Base-by-base conservation (phyloP, 2,329 filamentous ascomycete species). In the Ceratocystis cacaofunesta region DNA sequence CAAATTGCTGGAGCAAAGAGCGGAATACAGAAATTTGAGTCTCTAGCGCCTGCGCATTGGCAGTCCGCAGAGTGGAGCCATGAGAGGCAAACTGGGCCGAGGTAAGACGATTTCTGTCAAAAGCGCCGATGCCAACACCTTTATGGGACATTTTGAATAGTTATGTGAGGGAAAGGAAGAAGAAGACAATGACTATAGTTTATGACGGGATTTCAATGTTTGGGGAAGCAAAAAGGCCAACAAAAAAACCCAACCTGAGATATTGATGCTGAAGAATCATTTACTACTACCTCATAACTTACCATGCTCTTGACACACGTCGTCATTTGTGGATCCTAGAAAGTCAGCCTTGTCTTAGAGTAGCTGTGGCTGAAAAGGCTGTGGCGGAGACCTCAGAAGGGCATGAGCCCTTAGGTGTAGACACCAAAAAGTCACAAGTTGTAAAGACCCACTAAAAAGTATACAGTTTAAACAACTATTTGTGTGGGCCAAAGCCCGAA, bases 21-120 rank as follows among this genome's bases (percentile, higher is more conserved):
- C 95, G 91, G 81, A 99, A 99, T 72, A 97, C 92, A 69, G 91
- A 87, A 68, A 99, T 87, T 74, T 99, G 94, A 46, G 91, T 95
- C 72, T 90, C 87, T 70, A 99, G 85, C 19, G 92, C 92, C 70
- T 86, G 84, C 61, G 90, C 85, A 76, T 97, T 92, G 70, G 85
- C 85, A 66, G 83, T 88, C 69, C 92, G 90, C n/a, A 99, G 85
- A 62, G 83, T 86, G 68, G 86, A 89, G 73, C 94, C 94, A 79
- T 96, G 92, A 30, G 85, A 87, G 67, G 92, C 91, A 78, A 92
- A 97, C 72, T 94, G 92, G 64, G 92, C 89, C 32, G 87, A 89
- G 8, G 91, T 89, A 69, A 96, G 85, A 65, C 86, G 88, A 68
- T 86, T 88, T 70, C 91, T 88, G 75, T 91, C 88, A 73, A 96